A percentile compares a stretch with the other conserved stretches of the same genome.
Conservation (phyloP, 768 basidiomycete genomes). For the Suillus clintonianus region DNA sequence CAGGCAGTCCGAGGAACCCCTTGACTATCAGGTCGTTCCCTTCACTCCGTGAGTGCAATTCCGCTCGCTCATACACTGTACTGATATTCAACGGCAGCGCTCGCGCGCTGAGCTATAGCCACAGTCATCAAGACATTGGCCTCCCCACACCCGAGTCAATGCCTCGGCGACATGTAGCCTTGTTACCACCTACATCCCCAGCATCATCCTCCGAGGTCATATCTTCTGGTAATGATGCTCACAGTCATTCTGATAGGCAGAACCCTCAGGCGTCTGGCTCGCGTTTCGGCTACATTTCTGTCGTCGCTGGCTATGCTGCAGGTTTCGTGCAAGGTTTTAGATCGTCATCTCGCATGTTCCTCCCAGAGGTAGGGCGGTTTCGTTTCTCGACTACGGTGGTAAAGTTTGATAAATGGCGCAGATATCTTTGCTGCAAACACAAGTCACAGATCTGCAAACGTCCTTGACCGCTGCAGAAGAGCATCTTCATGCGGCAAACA, state of each 20-base stretch:
- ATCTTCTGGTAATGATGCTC: not conserved
- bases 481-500: not conserved
- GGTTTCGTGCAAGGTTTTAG: not conserved
- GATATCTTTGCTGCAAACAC: not conserved
- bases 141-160: constrained; percentile 7
- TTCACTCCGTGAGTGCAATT: not conserved
- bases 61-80: not conserved
- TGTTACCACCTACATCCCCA: not conserved
- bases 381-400: not conserved
- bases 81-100: not conserved
- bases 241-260: not conserved
- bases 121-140: not conserved
- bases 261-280: not conserved
- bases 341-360: not conserved
- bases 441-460: not conserved
- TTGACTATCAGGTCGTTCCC: not conserved
- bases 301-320: not conserved
- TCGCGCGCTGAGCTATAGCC: not conserved
- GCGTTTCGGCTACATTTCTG: not conserved
- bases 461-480: not conserved
- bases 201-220: not conserved
- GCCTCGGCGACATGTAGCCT: not conserved
- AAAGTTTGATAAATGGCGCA: not conserved
- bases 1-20: not conserved
- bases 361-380: not conserved